Evolutionary conservation across 1,284 basidiomycete species (phyloP), one percentile per base, ranked within the genome.

Genomic region (Vanrija pseudolonga): DNA sequence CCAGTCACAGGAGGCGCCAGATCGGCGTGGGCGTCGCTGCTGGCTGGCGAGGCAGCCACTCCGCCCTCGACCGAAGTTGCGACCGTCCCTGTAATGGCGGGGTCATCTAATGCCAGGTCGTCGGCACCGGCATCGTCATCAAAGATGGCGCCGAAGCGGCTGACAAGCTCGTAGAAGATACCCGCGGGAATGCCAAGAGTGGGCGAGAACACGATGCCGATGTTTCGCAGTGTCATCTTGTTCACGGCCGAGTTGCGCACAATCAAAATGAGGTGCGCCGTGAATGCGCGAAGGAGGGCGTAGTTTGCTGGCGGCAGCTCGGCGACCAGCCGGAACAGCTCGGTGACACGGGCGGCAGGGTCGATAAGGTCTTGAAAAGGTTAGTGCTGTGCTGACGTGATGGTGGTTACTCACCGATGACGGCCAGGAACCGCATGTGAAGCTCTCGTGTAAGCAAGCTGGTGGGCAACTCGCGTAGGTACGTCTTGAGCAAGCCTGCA

Each of bases 181-280:
- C 91, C 92, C 0, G 92, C 93, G 15, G 93, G 93, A 62, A 97
- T 95, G 37, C 90, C 91, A 8, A 97, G 81, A 1, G 93, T 96
- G 4, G 94, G 93, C 60, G 89, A 92, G 77, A 96, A 97, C 26
- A 98, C 95, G 59, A 99, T 98, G 19, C 94, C 93, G 24, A 98
- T 91, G 71, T 99, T 99, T 36, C 94, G 85, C 84, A 98, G 87
- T 43, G 89, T 96, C 96, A 99, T 99, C 81, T 96, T 98, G 84
- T 98, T 98, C 56, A 88, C 80, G 43, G 83, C 73, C 17, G 90
- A 84, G 71, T 96, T 92, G 73, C 92, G 87, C 45, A 97, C 92
- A 66, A 99, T 90, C 52, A 94, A 82, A 68, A 97, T 96, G 53
- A 99, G 81, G 75, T 98, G 94, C n/a, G 92, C 89, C 12, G 90